Percentiles rank a stretch among this genome's conserved stretches.
phyloP scores from a whole-genome alignment of 768 basidiomycete genomes.

The Suillus occidentalis region DNA sequence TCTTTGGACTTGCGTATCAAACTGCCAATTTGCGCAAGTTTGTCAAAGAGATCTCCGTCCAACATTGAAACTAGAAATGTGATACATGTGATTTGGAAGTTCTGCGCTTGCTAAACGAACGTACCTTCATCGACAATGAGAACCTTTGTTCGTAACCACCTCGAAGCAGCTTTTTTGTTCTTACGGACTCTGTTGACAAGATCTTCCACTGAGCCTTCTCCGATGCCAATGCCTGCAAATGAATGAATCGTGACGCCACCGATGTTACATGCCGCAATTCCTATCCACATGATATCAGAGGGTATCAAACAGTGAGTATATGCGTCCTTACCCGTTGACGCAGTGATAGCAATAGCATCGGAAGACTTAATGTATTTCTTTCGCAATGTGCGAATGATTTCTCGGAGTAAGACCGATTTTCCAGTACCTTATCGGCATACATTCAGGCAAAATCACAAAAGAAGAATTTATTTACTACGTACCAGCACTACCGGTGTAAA shows the following conservation, averaged over 20 bases:
- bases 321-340: constrained; percentile 72
- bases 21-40: constrained; percentile 71
- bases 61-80: constrained; percentile 86
- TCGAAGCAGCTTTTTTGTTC: constrained; percentile 78
- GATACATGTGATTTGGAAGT: constrained; percentile 4
- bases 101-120: constrained; percentile 4
- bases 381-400: constrained; percentile 79
- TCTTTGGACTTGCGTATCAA: constrained; percentile 56
- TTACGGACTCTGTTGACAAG: constrained; percentile 68
- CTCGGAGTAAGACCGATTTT: constrained; percentile 91
- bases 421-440: constrained; percentile 73
- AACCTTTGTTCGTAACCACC: constrained; percentile 86
- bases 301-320: constrained; percentile 1
- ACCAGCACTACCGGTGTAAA: constrained; percentile 99
- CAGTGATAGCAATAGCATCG: constrained; percentile 90
- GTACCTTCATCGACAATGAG: constrained; percentile 82
- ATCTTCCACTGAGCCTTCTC: constrained; percentile 59
- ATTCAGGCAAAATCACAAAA: constrained; percentile 17
- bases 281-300: constrained; percentile 32
- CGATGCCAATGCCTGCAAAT: constrained; percentile 92
- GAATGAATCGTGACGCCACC: constrained; percentile 95
- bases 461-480: constrained; percentile 25
- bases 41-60: constrained; percentile 91
- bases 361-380: constrained; percentile 49
- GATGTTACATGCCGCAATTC: constrained; percentile 96